phyloP scores from a whole-genome alignment of 352 stramenopile genomes.

The Globisporangium solare region DNA sequence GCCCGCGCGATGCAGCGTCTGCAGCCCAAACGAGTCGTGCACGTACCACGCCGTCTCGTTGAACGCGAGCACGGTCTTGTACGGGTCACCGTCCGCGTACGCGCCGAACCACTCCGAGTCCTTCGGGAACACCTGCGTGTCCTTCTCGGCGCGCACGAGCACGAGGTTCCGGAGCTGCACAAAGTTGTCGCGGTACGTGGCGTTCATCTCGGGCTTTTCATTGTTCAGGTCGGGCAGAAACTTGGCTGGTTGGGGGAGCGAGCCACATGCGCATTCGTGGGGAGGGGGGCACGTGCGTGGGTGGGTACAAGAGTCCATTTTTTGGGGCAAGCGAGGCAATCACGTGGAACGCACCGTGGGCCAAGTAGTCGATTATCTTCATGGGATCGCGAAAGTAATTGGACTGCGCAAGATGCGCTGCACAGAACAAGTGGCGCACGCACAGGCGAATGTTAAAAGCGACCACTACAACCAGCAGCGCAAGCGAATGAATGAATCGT shows the following conservation, averaged over 20 bases:
- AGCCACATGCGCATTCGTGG: neutral
- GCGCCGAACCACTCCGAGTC: conserved; percentile 86
- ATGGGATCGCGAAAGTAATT: conserved; percentile 93
- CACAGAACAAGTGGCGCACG: neutral
- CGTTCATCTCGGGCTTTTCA: conserved; percentile 68
- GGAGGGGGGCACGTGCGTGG: neutral
- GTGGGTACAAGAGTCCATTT: conserved; percentile 1
- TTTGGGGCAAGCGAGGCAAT: neutral
- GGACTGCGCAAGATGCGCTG: conserved; percentile 82
- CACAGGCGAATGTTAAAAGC: too few relatives aligned
- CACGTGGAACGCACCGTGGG: conserved; percentile 32
- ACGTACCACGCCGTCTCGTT: conserved; percentile 93
- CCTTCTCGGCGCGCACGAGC: conserved; percentile 84
- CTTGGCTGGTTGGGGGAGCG: conserved; percentile 41
- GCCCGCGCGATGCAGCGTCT: conserved; percentile 75
- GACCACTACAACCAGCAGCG: neutral
- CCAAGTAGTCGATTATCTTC: conserved; percentile 62
- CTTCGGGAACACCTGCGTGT: conserved; percentile 89
- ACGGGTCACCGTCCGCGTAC: conserved; percentile 73
- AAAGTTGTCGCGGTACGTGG: conserved; percentile 89
- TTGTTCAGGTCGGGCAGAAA: conserved; percentile 91
- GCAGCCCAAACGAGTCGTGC: conserved; percentile 89
- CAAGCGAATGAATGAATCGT: neutral
- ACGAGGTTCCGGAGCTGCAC: conserved; percentile 80
- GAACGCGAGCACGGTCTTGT: conserved; percentile 68